Evolutionary conservation across 768 basidiomycete genomes (phyloP).

Genomic region (Lentinula boryana): DNA sequence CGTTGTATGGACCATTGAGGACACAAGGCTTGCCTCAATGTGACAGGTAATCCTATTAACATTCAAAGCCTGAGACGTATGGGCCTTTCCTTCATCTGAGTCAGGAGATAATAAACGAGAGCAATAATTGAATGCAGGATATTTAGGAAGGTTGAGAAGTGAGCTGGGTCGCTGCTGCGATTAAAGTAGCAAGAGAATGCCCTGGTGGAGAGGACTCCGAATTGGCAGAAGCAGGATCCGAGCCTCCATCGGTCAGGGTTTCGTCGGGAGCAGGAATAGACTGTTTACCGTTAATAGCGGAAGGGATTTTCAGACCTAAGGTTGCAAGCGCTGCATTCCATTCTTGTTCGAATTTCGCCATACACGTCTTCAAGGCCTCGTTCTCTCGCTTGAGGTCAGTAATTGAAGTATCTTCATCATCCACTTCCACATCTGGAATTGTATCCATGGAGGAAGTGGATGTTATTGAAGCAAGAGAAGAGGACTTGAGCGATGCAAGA

Average conservation of each 20-base stretch:
- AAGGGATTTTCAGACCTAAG: background rate
- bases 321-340: conserved; percentile 3
- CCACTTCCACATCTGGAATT: background rate
- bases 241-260: background rate
- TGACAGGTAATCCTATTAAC: background rate
- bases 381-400: background rate
- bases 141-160: background rate
- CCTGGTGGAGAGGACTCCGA: background rate
- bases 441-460: conserved; percentile 4
- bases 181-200: conserved; percentile 1
- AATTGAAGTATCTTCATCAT: background rate
- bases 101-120: too few relatives aligned
- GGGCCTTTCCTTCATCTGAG: too few relatives aligned
- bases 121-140: background rate
- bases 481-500: background rate
- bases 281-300: background rate
- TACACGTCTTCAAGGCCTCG: conserved; percentile 1
- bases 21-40: background rate
- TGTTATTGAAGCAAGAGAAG: conserved; percentile 4
- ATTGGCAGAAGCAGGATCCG: background rate
- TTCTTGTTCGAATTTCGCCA: conserved; percentile 1
- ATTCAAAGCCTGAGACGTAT: background rate
- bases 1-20: background rate
- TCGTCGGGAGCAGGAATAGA: background rate
- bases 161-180: conserved; percentile 5